Conservation (phyloP, 2,329 filamentous ascomycete species). For the Fusarium duplospermum region DNA sequence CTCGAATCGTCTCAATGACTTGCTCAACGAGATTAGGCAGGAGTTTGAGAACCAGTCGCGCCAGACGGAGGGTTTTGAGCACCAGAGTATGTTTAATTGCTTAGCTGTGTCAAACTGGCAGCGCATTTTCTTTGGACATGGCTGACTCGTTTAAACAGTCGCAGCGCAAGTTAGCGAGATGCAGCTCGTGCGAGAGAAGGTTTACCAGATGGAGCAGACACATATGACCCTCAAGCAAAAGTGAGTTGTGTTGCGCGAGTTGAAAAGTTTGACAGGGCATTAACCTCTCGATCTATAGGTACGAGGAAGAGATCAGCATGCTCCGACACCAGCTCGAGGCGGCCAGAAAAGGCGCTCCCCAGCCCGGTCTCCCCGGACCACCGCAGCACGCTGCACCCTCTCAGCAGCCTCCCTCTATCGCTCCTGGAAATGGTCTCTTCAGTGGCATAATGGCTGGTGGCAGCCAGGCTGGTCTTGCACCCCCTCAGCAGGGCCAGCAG, state of each 20-base stretch:
- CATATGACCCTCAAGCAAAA: constrained; percentile 92
- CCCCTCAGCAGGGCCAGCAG: constrained; percentile 79
- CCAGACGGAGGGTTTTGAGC: constrained; percentile 87
- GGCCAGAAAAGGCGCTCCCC: constrained; percentile 72
- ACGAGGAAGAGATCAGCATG: constrained; percentile 89
- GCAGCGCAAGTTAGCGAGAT: constrained; percentile 93
- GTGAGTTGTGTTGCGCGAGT: constrained; percentile 63
- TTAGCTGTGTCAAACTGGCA: neutral
- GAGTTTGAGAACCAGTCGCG: constrained; percentile 91
- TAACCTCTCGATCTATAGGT: constrained; percentile 66
- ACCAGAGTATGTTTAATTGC: constrained; percentile 79
- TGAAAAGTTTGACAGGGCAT: neutral
- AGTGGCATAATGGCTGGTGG: constrained; percentile 94
- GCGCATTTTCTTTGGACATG: constrained; percentile 16
- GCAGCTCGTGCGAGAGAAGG: constrained; percentile 91
- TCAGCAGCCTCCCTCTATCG: constrained; percentile 88
- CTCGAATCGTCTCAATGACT: constrained; percentile 81
- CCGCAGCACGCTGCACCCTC: constrained; percentile 82
- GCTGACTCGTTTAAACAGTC: constrained; percentile 66
- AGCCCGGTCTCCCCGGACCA: constrained; percentile 72
- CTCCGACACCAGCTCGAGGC: constrained; percentile 89
- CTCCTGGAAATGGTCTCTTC: constrained; percentile 92
- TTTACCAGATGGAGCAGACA: constrained; percentile 91
- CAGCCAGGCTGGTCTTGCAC: constrained; percentile 84
- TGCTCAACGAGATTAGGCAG: constrained; percentile 88